Base-by-base conservation (phyloP, 1,284 basidiomycete species). In the Coniferiporia sulphurascens region DNA sequence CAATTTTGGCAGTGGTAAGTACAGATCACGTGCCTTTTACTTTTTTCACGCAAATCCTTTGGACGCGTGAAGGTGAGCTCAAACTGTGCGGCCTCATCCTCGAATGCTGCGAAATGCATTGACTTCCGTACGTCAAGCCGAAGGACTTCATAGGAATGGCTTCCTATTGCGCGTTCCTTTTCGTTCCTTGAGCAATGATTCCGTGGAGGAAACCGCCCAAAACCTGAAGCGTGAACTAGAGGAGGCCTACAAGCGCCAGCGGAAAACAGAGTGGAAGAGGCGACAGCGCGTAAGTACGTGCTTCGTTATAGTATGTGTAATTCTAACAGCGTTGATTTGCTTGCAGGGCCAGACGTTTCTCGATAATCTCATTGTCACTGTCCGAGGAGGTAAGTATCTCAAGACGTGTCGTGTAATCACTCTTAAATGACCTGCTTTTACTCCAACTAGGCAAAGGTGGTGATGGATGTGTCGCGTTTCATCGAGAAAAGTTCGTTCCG, bases 391-490 rank as follows among this genome's bases (percentile, higher is more conserved):
- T 89, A 63, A 56, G 79, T 70, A n/a, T 17, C 35, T 46, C 1
- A 48, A 59, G 56, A 27, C 43, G 56, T 34, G 58, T 44, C 53
- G 43, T 64, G 62, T 32, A 53, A 59, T 45, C 66, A 48, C 60
- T 56, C 62, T 27, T 61, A 62, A 46, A 63, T 65, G 48, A 64
- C 61, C 60, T 66, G 60, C 52, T 58, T 63, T 56, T 57, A 35
- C 27, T 65, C 44, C 17, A 46, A 17, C 44, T 17, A 93, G 91
- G 90, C 49, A 86, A 81, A 68, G 94, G 93, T 21, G 91, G 93
- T 0, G 77, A 91, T 56, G 92, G 93, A 17, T 90, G 91, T 62
- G 87, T 87, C 13, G 89, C 91, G 2, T 93, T 94, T 65, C 85
- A 91, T 66, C 85, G 87, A 60, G 88, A 91, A 74, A 90, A 88